These are phyloP conservation scores for Candida multigemmis DNA, from an alignment of 805 yeast genomes.

Conservation along the genomic window DNA sequence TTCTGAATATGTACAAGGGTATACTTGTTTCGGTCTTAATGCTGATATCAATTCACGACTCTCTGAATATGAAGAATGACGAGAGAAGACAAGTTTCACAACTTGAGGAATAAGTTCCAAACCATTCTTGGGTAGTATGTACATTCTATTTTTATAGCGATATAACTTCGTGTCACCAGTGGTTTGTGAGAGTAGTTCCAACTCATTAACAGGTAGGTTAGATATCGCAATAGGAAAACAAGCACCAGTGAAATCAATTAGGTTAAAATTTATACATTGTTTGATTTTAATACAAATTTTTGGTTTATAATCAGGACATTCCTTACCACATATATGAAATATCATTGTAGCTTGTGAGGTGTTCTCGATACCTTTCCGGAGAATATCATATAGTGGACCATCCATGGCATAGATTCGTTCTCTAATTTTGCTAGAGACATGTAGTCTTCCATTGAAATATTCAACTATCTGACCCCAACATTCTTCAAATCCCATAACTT, in stretches of 20 bases:
- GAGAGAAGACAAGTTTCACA: conserved; percentile 29
- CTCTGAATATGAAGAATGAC: conserved; percentile 41
- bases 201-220: conserved; percentile 1
- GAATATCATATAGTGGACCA: too few species aligned
- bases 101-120: conserved; percentile 23
- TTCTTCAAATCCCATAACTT: conserved; percentile 44
- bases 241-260: conserved; percentile 20
- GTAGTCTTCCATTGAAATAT: conserved; percentile 10
- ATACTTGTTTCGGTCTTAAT: conserved; percentile 32
- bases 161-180: conserved; percentile 12
- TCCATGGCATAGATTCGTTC: conserved; percentile 3
- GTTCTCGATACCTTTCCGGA: too few species aligned
- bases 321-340: too few species aligned
- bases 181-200: conserved; percentile 9
- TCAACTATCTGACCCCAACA: conserved; percentile 33
- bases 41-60: conserved; percentile 19
- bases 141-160: conserved; percentile 12
- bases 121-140: conserved; percentile 19
- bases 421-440: conserved; percentile 3
- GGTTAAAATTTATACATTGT: conserved; percentile 29
- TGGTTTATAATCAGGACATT: too few species aligned
- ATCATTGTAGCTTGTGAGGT: too few species aligned
- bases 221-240: conserved; percentile 15
- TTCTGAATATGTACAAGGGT: conserved; percentile 29
- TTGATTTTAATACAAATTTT: conserved; percentile 15